phyloP scores from a whole-genome alignment of 352 stramenopile species.

The Phytophthora vignae region DNA sequence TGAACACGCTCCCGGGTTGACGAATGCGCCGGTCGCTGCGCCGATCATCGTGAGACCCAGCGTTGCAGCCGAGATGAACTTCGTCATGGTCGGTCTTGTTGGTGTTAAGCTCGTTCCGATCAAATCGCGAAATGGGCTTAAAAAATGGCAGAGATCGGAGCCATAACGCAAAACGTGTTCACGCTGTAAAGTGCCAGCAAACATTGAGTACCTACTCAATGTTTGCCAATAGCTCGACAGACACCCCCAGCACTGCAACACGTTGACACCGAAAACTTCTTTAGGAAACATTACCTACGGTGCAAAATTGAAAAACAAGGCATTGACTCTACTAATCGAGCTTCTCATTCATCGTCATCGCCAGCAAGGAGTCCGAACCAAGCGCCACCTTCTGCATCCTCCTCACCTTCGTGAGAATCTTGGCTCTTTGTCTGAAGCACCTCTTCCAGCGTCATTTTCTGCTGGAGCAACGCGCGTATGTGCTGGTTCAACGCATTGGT shows the following conservation, averaged over 20 bases:
- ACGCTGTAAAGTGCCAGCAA: too few relatives aligned
- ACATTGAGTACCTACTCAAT: too few relatives aligned
- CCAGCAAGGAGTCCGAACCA: constrained; percentile 35
- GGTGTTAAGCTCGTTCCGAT: too few relatives aligned
- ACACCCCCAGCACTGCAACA: too few relatives aligned
- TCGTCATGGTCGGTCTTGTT: too few relatives aligned
- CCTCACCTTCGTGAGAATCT: constrained; percentile 6
- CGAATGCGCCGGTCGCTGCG: constrained; percentile 8
- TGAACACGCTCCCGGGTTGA: constrained; percentile 20
- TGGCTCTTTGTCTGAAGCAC: constrained; percentile 26
- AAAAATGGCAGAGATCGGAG: too few relatives aligned
- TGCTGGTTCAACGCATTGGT: constrained; percentile 43
- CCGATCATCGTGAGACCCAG: constrained; percentile 12
- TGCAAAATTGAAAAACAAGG: too few relatives aligned
- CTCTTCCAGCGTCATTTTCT: constrained; percentile 42
- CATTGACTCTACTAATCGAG: not conserved
- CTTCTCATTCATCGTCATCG: constrained; percentile 22
- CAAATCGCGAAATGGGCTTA: too few relatives aligned
- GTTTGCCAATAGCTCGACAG: too few relatives aligned
- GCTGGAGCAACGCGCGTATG: constrained; percentile 35
- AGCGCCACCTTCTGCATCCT: constrained; percentile 7
- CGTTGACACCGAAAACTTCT: too few relatives aligned
- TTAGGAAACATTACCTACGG: too few relatives aligned
- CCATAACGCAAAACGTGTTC: too few relatives aligned
- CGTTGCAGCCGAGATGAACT: not conserved